Evolutionary conservation across 2,329 filamentous ascomycete genomes (phyloP).

Genomic region (Aspergillus vadensis): DNA sequence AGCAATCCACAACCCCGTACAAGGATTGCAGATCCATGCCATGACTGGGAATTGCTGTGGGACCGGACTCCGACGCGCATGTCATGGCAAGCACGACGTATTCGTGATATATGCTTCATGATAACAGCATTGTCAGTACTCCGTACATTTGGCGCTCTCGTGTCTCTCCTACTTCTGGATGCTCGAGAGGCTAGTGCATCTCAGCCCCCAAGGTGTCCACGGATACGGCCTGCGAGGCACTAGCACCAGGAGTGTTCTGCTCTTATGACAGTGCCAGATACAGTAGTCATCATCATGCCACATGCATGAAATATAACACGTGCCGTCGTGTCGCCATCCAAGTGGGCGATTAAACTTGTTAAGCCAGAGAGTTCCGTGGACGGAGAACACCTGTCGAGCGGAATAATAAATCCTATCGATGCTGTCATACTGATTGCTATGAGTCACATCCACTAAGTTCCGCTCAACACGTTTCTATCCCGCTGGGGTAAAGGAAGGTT

Average conservation of each 20-base stretch:
- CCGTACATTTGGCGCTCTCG: background rate
- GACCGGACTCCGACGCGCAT: background rate
- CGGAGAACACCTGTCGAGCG: too few relatives aligned
- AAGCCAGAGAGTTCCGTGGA: background rate
- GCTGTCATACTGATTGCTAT: background rate
- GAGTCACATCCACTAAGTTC: background rate
- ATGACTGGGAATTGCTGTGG: background rate
- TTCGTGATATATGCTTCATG: background rate
- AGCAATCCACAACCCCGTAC: background rate
- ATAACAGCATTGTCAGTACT: background rate
- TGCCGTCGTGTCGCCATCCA: background rate
- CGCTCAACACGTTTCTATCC: background rate
- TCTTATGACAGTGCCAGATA: background rate
- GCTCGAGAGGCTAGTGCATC: background rate
- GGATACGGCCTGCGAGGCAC: background rate
- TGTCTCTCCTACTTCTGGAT: background rate
- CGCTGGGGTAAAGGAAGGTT: background rate
- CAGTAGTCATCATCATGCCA: background rate
- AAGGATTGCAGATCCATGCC: slow-evolving; percentile 13
- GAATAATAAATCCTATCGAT: background rate
- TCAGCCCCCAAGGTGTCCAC: background rate
- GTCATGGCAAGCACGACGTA: background rate
- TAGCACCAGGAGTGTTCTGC: background rate
- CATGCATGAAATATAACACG: background rate
- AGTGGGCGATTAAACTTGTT: background rate